Evolutionary conservation across 2,329 filamentous ascomycete genomes (phyloP).

Genomic region (Mollisia scopiformis): DNA sequence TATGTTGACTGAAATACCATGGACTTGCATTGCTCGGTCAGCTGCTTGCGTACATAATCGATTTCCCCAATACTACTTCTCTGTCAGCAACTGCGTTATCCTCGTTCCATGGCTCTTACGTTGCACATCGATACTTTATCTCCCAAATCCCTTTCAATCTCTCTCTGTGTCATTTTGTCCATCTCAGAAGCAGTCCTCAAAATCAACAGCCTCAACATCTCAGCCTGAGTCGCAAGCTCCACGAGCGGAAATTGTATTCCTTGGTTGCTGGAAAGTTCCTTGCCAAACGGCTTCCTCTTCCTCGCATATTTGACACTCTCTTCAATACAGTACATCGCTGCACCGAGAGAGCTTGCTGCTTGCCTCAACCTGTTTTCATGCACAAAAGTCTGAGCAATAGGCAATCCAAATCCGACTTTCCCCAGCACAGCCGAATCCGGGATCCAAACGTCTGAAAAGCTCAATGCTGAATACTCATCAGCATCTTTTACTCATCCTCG

Average conservation of each 20-base stretch:
- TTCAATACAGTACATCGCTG: conserved; percentile 62
- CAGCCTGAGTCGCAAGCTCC: conserved; percentile 61
- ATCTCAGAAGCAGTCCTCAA: conserved; percentile 64
- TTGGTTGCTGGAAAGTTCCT: conserved; percentile 60
- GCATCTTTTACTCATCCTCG: neutral
- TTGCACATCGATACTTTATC: conserved; percentile 69
- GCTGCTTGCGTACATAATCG: conserved; percentile 61
- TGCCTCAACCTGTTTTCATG: conserved; percentile 69
- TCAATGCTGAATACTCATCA: conserved; percentile 41
- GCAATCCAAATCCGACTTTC: conserved; percentile 54
- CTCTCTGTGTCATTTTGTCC: conserved; percentile 53
- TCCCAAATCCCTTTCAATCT: conserved; percentile 58
- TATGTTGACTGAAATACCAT: conserved; percentile 33
- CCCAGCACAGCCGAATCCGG: conserved; percentile 56
- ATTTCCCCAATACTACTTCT: conserved; percentile 59
- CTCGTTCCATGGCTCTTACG: conserved; percentile 56
- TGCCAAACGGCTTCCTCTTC: conserved; percentile 56
- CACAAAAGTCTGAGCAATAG: conserved; percentile 66
- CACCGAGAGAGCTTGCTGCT: conserved; percentile 61
- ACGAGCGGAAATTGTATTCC: conserved; percentile 67
- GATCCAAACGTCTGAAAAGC: conserved; percentile 59
- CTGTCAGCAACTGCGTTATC: conserved; percentile 78
- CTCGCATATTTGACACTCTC: conserved; percentile 59
- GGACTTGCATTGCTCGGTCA: conserved; percentile 60
- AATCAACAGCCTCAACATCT: conserved; percentile 64